These are phyloP conservation scores for Backusella macrospora DNA, from an alignment of 192 early-diverging fungal species.

Conservation along the genomic window DNA sequence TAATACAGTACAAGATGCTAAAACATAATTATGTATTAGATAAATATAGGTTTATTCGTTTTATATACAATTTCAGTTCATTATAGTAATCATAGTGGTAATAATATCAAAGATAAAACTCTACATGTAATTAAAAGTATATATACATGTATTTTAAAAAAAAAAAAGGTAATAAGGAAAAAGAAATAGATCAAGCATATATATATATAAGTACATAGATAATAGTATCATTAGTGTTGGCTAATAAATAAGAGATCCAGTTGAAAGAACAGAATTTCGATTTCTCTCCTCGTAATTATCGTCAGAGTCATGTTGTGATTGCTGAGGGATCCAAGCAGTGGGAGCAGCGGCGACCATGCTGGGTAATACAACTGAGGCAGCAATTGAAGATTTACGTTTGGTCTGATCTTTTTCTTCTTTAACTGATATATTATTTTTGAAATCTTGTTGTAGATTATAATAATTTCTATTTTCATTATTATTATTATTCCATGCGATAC, in stretches of 20 bases:
- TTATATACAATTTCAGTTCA: too few relatives aligned
- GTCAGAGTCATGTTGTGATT: not conserved
- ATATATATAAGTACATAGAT: too few relatives aligned
- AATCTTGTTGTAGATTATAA: not conserved
- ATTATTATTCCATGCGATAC: conserved; percentile 44
- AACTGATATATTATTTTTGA: not conserved
- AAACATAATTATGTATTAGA: too few relatives aligned
- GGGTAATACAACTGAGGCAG: conserved; percentile 43
- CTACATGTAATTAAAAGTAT: too few relatives aligned
- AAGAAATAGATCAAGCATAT: too few relatives aligned
- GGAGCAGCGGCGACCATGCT: conserved; percentile 43
- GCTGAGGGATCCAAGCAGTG: conserved; percentile 45
- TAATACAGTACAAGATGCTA: too few relatives aligned
- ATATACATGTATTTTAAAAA: too few relatives aligned
- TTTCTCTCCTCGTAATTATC: conserved; percentile 10
- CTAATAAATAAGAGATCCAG: conserved; percentile 12
- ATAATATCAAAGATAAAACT: too few relatives aligned
- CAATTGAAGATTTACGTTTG: conserved; percentile 1
- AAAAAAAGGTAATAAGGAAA: too few relatives aligned
- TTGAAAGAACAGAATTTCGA: conserved; percentile 16
- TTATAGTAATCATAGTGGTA: too few relatives aligned
- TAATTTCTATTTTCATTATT: not conserved
- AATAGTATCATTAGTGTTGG: too few relatives aligned
- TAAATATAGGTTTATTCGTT: too few relatives aligned
- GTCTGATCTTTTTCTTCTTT: not conserved